These are phyloP conservation scores for Tetradesmus lagerheimii DNA, from an alignment of 139 green algal species.

Conservation along the genomic window DNA sequence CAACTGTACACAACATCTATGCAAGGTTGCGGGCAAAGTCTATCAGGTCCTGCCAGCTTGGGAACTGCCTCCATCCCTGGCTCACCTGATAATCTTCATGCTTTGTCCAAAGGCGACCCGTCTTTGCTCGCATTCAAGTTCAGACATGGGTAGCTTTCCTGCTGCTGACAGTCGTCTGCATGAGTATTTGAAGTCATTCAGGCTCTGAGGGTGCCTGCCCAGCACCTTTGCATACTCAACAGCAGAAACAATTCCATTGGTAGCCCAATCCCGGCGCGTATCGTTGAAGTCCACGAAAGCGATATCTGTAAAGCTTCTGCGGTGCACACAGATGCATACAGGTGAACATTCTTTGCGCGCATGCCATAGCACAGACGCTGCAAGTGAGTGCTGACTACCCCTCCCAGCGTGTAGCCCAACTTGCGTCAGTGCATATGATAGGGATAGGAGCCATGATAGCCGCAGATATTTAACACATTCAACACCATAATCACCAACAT, in stretches of 20 bases:
- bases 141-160: background rate
- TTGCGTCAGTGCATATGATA: too few relatives aligned
- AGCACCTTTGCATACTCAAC: background rate
- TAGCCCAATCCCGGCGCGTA: background rate
- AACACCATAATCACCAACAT: too few relatives aligned
- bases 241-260: background rate
- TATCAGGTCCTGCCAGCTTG: too few relatives aligned
- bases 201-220: background rate
- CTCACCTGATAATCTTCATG: constrained; percentile 25
- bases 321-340: too few relatives aligned
- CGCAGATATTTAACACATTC: too few relatives aligned
- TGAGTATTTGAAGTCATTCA: constrained; percentile 38
- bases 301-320: constrained; percentile 31
- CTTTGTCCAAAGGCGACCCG: background rate
- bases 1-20: background rate
- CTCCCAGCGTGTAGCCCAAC: too few relatives aligned
- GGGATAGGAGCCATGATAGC: too few relatives aligned
- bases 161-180: background rate
- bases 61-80: too few relatives aligned
- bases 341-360: too few relatives aligned
- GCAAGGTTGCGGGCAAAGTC: too few relatives aligned
- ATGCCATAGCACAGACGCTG: too few relatives aligned
- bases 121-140: background rate
- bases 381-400: too few relatives aligned
- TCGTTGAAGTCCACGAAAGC: constrained; percentile 31